Conservation (phyloP, 306 rosid genomes). For the Lathyrus sativus region DNA sequence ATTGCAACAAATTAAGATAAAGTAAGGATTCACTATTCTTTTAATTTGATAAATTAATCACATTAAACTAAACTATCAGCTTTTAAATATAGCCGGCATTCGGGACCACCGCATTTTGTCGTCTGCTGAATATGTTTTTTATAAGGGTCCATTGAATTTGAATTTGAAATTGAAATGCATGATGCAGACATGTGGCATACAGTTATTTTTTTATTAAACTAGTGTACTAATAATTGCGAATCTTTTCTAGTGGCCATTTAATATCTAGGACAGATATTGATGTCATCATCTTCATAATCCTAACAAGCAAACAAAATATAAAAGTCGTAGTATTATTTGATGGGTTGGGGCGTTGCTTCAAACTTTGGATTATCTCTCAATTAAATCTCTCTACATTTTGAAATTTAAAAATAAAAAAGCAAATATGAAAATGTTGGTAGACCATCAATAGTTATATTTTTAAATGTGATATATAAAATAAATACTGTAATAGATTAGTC, state of each 20-base stretch:
- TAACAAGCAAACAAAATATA: neutral
- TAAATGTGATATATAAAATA: too few species aligned
- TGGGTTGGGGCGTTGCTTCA: neutral
- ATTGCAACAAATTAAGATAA: conserved; percentile 20
- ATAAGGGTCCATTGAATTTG: neutral
- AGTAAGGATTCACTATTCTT: neutral
- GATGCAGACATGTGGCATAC: too few species aligned
- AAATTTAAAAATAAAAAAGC: too few species aligned
- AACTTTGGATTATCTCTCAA: neutral
- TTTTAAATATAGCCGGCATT: conserved; percentile 38
- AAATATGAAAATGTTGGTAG: too few species aligned
- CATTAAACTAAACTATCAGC: neutral
- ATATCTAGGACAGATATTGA: neutral
- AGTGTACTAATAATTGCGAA: too few species aligned
- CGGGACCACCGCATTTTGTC: conserved; percentile 28
- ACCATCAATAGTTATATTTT: too few species aligned
- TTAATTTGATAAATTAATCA: neutral
- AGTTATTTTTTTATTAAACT: too few species aligned
- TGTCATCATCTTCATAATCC: neutral
- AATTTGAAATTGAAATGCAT: neutral
- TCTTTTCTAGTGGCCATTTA: neutral
- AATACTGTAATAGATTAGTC: too few species aligned
- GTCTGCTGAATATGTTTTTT: neutral
- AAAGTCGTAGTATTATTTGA: neutral
- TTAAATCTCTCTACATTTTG: too few species aligned